Evolutionary conservation across 805 yeast genomes (phyloP).

Genomic region (Cyberlindnera nakhonratchasimensis): DNA sequence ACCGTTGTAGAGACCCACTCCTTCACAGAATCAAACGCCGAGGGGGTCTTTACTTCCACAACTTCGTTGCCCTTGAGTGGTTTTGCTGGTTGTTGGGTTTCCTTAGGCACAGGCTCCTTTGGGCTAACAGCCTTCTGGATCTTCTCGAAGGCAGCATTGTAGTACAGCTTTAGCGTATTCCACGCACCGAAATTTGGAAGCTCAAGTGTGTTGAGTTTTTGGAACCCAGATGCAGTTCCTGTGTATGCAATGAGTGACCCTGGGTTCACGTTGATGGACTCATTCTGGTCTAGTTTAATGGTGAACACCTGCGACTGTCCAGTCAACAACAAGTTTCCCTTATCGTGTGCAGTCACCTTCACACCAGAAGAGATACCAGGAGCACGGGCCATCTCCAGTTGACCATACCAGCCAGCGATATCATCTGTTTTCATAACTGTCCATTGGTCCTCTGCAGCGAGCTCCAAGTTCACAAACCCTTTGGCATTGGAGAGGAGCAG

Average conservation of each 20-base stretch:
- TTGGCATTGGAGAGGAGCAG: slow-evolving; percentile 13
- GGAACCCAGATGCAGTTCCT: slow-evolving; percentile 3
- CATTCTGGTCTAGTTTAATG: slow-evolving; percentile 23
- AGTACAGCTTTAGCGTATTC: slow-evolving; percentile 10
- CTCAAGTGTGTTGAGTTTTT: slow-evolving; percentile 11
- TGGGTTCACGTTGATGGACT: slow-evolving; percentile 24
- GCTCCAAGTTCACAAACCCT: slow-evolving; percentile 18
- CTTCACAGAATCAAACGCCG: slow-evolving; percentile 8
- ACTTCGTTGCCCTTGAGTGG: slow-evolving; percentile 1
- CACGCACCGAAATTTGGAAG: slow-evolving; percentile 12
- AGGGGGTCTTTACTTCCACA: slow-evolving; percentile 2
- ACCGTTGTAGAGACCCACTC: slow-evolving; percentile 17
- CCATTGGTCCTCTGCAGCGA: slow-evolving; percentile 15
- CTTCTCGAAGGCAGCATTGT: slow-evolving; percentile 6
- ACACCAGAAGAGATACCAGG: slow-evolving; percentile 2
- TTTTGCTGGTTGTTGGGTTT: no score
- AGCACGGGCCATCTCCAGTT: slow-evolving; percentile 3
- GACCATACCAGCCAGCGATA: slow-evolving; percentile 23
- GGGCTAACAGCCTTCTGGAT: slow-evolving; percentile 10
- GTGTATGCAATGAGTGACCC: slow-evolving; percentile 18
- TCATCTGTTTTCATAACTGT: slow-evolving; percentile 13
- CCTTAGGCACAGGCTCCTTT: no score
- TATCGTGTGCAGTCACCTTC: slow-evolving; percentile 14
- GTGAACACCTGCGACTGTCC: slow-evolving; percentile 31
- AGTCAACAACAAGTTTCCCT: slow-evolving; percentile 30